phyloP scores from a whole-genome alignment of 2,329 filamentous ascomycete species.

The Colletotrichum sp. region DNA sequence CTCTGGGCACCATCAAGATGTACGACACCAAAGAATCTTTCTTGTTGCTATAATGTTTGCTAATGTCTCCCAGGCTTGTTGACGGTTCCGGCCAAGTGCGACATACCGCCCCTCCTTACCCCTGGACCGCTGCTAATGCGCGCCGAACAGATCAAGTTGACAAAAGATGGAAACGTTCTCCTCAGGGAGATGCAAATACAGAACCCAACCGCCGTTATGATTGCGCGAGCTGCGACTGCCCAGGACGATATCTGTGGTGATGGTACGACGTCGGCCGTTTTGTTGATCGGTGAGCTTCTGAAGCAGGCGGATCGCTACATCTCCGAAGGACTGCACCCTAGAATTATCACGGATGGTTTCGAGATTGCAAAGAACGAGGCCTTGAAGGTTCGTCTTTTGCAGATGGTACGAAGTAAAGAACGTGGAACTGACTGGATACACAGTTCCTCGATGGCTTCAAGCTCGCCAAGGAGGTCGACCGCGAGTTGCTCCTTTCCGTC shows the following conservation, averaged over 20 bases:
- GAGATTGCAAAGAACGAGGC: slow-evolving; percentile 95
- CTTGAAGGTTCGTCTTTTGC: slow-evolving; percentile 67
- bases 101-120: slow-evolving; percentile 21
- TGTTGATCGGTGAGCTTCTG: slow-evolving; percentile 93
- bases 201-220: slow-evolving; percentile 94
- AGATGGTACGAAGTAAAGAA: not conserved
- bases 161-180: slow-evolving; percentile 95
- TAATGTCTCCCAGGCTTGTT: slow-evolving; percentile 59
- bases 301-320: slow-evolving; percentile 99
- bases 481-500: slow-evolving; percentile 91
- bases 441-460: slow-evolving; percentile 96
- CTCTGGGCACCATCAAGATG: slow-evolving; percentile 96
- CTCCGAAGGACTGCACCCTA: slow-evolving; percentile 92
- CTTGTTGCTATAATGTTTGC: slow-evolving; percentile 15
- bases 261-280: slow-evolving; percentile 94
- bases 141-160: slow-evolving; percentile 84
- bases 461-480: slow-evolving; percentile 84
- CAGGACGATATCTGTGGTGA: slow-evolving; percentile 99
- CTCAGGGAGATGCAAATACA: slow-evolving; percentile 89
- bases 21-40: slow-evolving; percentile 38
- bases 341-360: slow-evolving; percentile 96
- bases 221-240: slow-evolving; percentile 85
- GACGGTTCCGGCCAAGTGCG: slow-evolving; percentile 73
- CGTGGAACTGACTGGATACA: not conserved
- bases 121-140: slow-evolving; percentile 11